A percentile compares a stretch with the other conserved stretches of the same genome.
Evolutionary conservation across 148 eudicot genomes (phyloP).

Genomic region (Chenopodium album): DNA sequence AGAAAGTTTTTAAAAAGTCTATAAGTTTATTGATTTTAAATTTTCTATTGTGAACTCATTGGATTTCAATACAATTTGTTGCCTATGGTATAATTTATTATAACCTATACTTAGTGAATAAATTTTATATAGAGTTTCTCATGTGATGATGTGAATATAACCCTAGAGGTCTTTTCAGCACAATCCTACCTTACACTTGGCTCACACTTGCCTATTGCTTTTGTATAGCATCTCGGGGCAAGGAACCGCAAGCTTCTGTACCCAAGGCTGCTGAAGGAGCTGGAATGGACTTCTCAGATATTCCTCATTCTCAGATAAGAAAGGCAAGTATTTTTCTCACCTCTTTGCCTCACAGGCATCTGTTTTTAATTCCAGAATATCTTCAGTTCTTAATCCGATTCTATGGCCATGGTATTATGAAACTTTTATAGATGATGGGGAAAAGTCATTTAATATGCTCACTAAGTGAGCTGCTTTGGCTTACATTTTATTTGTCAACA

Average conservation of each 20-base stretch:
- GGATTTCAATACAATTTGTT: background rate
- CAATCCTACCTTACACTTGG: background rate
- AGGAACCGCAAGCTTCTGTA: slow-evolving; percentile 52
- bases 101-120: background rate
- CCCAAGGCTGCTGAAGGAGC: slow-evolving; percentile 48
- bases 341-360: background rate
- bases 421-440: background rate
- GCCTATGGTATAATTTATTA: background rate
- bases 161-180: background rate
- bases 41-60: too few species aligned
- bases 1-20: background rate
- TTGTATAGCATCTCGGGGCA: slow-evolving; percentile 67
- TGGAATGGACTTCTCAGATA: slow-evolving; percentile 62
- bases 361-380: background rate
- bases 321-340: slow-evolving; percentile 42
- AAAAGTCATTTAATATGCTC: background rate
- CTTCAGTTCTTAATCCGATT: background rate
- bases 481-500: slow-evolving; percentile 18
- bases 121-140: background rate
- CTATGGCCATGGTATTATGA: slow-evolving; percentile 6
- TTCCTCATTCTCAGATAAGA: slow-evolving; percentile 84
- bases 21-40: background rate
- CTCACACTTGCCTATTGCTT: background rate
- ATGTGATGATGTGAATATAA: slow-evolving; percentile 7
- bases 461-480: slow-evolving; percentile 12